These are phyloP conservation scores for Hygrophila difformis DNA, from an alignment of 257 asterid genomes.

Conservation along the genomic window DNA sequence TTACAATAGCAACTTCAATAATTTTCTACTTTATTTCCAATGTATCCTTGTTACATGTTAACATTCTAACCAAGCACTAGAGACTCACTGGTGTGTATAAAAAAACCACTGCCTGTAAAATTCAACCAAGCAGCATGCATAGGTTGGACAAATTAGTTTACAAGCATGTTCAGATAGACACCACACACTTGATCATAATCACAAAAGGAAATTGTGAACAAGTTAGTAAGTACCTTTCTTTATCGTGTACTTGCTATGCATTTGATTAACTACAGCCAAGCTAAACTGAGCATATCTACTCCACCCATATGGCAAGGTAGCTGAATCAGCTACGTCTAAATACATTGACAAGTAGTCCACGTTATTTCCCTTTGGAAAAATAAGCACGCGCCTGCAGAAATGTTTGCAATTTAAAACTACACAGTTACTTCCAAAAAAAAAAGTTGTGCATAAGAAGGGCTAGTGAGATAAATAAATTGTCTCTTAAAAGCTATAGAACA, in stretches of 20 bases:
- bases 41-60: no score
- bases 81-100: no score
- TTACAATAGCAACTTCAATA: no score
- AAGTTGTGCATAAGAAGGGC: slow-evolving; percentile 2
- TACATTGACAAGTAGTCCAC: slow-evolving; percentile 84
- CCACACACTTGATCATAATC: not conserved
- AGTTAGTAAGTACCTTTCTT: slow-evolving; percentile 51
- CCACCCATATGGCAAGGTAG: slow-evolving; percentile 83
- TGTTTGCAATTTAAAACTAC: slow-evolving; percentile 15
- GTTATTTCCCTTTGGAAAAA: slow-evolving; percentile 90
- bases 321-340: slow-evolving; percentile 84
- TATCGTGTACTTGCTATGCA: slow-evolving; percentile 48
- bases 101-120: no score
- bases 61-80: no score
- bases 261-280: slow-evolving; percentile 80
- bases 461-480: no score
- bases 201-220: not conserved
- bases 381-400: slow-evolving; percentile 83
- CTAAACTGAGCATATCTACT: slow-evolving; percentile 87
- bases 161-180: not conserved
- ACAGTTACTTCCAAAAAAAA: not conserved
- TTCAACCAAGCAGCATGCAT: no score
- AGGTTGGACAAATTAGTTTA: no score
- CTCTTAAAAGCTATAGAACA: no score
- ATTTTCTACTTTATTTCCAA: no score